Conservation (phyloP, 176 grass and related monocot species). For the Calamus simplicifolius region DNA sequence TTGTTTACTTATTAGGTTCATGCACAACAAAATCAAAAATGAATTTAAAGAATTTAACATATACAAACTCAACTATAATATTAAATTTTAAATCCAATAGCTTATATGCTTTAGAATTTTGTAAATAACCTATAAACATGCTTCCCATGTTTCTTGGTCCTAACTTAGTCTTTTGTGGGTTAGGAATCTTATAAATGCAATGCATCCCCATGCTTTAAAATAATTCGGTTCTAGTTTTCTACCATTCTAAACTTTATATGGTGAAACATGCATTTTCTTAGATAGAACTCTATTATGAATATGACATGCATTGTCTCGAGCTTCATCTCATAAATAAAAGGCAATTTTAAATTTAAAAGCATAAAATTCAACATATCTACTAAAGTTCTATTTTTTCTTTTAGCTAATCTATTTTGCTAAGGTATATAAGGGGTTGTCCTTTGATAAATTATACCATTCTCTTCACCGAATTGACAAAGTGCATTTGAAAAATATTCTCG, state of each 20-base stretch:
- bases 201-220: background rate
- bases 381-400: background rate
- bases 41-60: no score
- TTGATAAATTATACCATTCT: background rate
- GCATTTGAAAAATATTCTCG: background rate
- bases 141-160: no score
- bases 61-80: no score
- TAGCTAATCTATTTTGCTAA: background rate
- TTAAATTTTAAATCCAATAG: no score
- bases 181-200: background rate
- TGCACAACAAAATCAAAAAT: background rate
- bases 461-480: background rate
- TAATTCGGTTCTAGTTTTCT: background rate
- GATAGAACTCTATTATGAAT: background rate
- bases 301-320: background rate
- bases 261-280: background rate
- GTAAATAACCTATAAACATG: background rate
- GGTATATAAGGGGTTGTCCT: background rate
- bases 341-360: background rate
- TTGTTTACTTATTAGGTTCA: no score
- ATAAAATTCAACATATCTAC: constrained; percentile 8
- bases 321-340: background rate
- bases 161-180: background rate
- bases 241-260: background rate
- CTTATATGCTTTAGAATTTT: no score